Base-by-base conservation (phyloP, 257 asterid species). In the Orobanche coerulescens region DNA sequence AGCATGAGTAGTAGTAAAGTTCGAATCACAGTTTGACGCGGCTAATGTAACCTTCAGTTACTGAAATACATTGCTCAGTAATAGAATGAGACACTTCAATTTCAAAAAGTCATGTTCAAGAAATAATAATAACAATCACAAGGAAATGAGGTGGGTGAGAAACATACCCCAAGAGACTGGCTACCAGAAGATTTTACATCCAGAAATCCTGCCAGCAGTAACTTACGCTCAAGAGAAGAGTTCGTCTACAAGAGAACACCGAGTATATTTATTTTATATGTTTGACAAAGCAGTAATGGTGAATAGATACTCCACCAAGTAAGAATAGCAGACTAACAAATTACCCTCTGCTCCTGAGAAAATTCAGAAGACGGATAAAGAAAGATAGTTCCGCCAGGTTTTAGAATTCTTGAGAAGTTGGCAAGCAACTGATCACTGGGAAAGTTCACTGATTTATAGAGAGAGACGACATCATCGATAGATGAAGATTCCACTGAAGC, bases 131-230 rank as follows among this genome's bases (percentile, higher is more conserved):
- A 56, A n/a, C 24, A 25, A 36, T 48, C 69, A 42, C n/a, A 14
- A 5, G n/a, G 19, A 5, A 36, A 37, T 40, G 18, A 28, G 19
- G 58, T 23, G 13, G 9, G 18, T 52, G 56, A 49, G 18, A 62
- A n/a, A 77, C 87, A 36, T 58, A 88, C 95, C 94, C 76, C 91
- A 71, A 67, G 25, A 55, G 87, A 73, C 59, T 71, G 75, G 65
- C 73, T 78, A 19, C 68, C 88, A 76, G 70, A 64, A 70, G 85
- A 49, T 66, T 73, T 65, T 22, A 86, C 71, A 67, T 89, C 96
- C 78, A 82, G 53, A 70, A 89, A 89, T 42, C 99, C 95, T 56
- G 92, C 86, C 66, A 93, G 74, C 39, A 93, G 61, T 58, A 89
- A 74, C 79, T 77, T 80, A 50, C 87, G 95, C 71, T 86, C 89